Evolutionary conservation across 2,329 filamentous ascomycete species (phyloP).

Genomic region (Neofusicoccum parvum): DNA sequence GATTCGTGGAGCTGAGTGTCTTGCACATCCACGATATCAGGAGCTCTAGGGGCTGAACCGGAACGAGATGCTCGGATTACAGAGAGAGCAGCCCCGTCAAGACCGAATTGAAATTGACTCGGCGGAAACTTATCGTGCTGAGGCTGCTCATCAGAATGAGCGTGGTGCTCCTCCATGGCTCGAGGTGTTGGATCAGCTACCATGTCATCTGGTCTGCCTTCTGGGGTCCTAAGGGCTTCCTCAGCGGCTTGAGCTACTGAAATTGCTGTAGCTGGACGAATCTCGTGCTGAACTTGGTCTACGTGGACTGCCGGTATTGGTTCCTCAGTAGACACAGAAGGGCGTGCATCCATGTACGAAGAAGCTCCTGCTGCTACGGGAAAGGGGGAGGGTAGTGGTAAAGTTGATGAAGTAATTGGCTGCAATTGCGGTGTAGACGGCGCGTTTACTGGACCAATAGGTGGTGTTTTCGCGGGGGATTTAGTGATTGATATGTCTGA

Average conservation of each 20-base stretch:
- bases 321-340: background rate
- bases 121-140: background rate
- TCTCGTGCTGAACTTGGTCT: background rate
- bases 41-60: background rate
- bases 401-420: slow-evolving; percentile 37
- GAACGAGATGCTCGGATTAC: background rate
- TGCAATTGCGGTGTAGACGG: slow-evolving; percentile 20
- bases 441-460: background rate
- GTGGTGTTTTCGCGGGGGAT: background rate
- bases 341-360: slow-evolving; percentile 34
- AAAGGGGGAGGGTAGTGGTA: slow-evolving; percentile 43
- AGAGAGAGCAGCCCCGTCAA: slow-evolving; percentile 1
- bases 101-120: background rate
- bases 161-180: background rate
- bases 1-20: background rate
- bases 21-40: background rate
- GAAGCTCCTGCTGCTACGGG: slow-evolving; percentile 29
- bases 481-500: slow-evolving; percentile 21
- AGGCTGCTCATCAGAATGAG: background rate
- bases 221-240: background rate
- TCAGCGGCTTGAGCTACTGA: background rate
- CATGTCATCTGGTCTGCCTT: background rate
- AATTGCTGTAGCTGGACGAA: slow-evolving; percentile 7
- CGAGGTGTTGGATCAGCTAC: background rate
- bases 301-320: background rate